A percentile compares a stretch with the other conserved stretches of the same genome.
Evolutionary conservation across 352 stramenopile genomes (phyloP).

Genomic region (Pythium guiyangense): DNA sequence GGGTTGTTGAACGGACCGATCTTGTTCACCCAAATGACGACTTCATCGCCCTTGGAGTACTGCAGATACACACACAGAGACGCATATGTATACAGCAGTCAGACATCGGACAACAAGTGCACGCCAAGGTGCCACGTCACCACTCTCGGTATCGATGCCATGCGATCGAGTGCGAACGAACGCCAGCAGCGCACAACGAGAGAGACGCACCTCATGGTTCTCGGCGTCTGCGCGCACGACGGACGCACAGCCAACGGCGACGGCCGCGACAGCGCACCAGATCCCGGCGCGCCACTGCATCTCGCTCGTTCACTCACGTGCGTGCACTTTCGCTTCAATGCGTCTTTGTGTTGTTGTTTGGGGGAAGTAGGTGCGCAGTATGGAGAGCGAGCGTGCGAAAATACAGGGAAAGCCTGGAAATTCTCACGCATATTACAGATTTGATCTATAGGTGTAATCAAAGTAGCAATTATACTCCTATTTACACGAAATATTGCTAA

Average conservation of each 20-base stretch:
- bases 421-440: no score
- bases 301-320: not conserved
- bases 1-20: slow-evolving; percentile 96
- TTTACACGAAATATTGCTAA: no score
- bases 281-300: not conserved
- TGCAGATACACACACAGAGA: slow-evolving; percentile 16
- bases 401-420: no score
- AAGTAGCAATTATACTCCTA: no score
- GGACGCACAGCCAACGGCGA: slow-evolving; percentile 11
- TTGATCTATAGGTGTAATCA: no score
- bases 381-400: no score
- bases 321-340: not conserved
- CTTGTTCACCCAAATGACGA: slow-evolving; percentile 96
- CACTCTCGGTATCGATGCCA: not conserved
- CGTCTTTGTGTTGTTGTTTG: no score
- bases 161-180: not conserved
- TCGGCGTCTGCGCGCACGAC: slow-evolving; percentile 36
- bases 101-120: not conserved
- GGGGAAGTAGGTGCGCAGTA: no score
- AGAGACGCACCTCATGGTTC: slow-evolving; percentile 44
- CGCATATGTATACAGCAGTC: no score
- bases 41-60: slow-evolving; percentile 71
- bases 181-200: no score
- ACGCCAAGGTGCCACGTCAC: not conserved
- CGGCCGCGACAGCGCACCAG: slow-evolving; percentile 16